Evolutionary conservation across 495 filamentous ascomycete genomes (phyloP), one percentile per base, ranked within the genome.

Genomic region (Niebla homalea): DNA sequence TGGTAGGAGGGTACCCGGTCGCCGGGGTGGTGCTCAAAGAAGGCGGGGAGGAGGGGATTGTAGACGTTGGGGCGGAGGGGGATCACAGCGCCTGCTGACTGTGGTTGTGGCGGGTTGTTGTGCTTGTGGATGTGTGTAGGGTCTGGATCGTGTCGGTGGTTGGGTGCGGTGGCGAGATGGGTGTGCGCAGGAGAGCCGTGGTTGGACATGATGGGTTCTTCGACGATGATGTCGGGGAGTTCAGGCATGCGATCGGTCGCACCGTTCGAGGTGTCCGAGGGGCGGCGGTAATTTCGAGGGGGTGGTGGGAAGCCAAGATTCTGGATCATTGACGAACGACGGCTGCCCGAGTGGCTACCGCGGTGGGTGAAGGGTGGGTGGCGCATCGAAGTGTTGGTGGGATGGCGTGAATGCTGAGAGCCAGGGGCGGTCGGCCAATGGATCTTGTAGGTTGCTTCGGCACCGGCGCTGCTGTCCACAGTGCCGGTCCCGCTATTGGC

Each of bases 371-470:
- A 35, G 8, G 43, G 53, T 23, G 51, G 25, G 16, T 49, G 44
- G 21, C 45, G 41, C 3, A 56, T n/a, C 12, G 54, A 48, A 35
- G 21, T 36, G 7, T 52, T 14, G 35, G 57, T 56, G 39, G 26
- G 51, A 32, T 25, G 39, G 23, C 49, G 42, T 45, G 43, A 23
- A 50, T 23, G 35, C 42, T 12, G 49, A 35, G 43, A 42, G 20
- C 29, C 51, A 25, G 44, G 44, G 19, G 15, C 37, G 38, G 36
- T 51, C 20, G 54, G 54, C 40, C 40, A 56, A n/a, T 46, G 37
- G 20, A 54, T 43, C 35, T 50, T 54, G 23, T 48, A 56, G 25
- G 54, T 55, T 12, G 51, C 46, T 52, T 57, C 48, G n/a, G 53
- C 29, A 32, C 29, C 14, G 8, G 29, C 29, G 29, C 29, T 32